Evolutionary conservation across 345 rosid genomes (phyloP), one percentile per base, ranked within the genome.

Genomic region (Melaleuca alternifolia): DNA sequence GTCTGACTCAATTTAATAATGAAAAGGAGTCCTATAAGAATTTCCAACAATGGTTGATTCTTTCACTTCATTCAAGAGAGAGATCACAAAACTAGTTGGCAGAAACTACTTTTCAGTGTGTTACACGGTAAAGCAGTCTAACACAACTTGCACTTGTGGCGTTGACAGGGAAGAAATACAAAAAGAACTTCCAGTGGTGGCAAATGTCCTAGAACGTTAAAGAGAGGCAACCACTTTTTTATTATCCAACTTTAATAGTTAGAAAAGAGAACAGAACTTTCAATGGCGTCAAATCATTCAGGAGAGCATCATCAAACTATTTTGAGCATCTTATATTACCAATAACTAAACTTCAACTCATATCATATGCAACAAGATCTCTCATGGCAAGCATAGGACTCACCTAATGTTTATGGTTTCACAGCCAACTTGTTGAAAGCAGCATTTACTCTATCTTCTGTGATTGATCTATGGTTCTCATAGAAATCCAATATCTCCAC

Each of bases 401-500:
- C 10, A 26, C 91, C 61, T n/a, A 56, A 51, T 81, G 30, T 86
- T 90, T 89, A 92, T 21, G 92, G 90, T 91, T 87, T 97, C 86
- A 87, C 79, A 85, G 92, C 92, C 82, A 96, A 95, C 92, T 96
- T 97, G 95, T 23, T 76, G 62, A 92, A 85, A 50, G 91, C 92
- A 53, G 88, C 85, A 83, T 23, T 85, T 57, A 89, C 54, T 89
- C 90, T 93, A 79, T 92, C 95, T 0, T 93, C 95, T 21, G 93
- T 10, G 53, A 83, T 86, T 86, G 71, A 65, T 85, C 88, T 89
- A 83, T 89, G 91, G 87, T 88, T 89, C 87, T 93, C 95, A 83
- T 92, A 93, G 88, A 92, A 93, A 89, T 92, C 93, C 84, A 93
- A 85, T 61, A 93, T 92, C 91, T 92, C 94, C 93, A 92, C 91